phyloP scores from a whole-genome alignment of 2,329 filamentous ascomycete genomes.

The Cadophora gregata region DNA sequence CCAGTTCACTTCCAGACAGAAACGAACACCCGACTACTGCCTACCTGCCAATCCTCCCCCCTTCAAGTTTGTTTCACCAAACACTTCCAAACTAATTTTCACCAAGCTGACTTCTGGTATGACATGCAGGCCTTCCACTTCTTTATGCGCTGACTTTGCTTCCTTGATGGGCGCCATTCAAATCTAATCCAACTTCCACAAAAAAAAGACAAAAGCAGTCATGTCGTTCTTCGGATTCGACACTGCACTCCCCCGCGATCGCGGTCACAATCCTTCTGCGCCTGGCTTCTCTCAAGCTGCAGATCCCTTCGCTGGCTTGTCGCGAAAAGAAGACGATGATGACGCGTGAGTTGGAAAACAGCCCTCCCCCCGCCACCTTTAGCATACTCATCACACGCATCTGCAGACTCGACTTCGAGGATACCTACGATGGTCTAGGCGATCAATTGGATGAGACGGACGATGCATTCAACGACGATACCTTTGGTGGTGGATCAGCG shows the following conservation, averaged over 20 bases:
- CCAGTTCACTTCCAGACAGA: conserved; percentile 14
- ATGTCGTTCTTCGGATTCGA: conserved; percentile 98
- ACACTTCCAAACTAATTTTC: conserved; percentile 20
- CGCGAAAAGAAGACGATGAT: conserved; percentile 58
- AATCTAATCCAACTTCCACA: conserved; percentile 1
- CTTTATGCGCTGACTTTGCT: conserved; percentile 9
- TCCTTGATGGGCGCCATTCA: conserved; percentile 10
- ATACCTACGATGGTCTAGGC: conserved; percentile 95
- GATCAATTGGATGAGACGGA: conserved; percentile 90
- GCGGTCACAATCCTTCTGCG: conserved; percentile 68
- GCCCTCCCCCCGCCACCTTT: background rate
- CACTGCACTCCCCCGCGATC: conserved; percentile 66
- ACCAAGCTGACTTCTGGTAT: conserved; percentile 20
- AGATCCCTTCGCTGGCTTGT: conserved; percentile 88
- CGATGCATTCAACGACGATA: conserved; percentile 96
- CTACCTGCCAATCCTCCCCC: conserved; percentile 1
- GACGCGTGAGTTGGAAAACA: conserved; percentile 46
- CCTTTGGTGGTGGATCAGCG: conserved; percentile 69
- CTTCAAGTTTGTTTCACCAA: conserved; percentile 28
- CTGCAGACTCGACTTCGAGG: conserved; percentile 82
- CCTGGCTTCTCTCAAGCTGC: conserved; percentile 82
- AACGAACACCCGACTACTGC: conserved; percentile 10
- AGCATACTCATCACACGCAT: background rate
- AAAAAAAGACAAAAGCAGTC: conserved; percentile 15
- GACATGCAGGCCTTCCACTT: conserved; percentile 1